These are phyloP conservation scores for Primulina eburnea DNA, from an alignment of 257 asterid genomes.

Conservation along the genomic window DNA sequence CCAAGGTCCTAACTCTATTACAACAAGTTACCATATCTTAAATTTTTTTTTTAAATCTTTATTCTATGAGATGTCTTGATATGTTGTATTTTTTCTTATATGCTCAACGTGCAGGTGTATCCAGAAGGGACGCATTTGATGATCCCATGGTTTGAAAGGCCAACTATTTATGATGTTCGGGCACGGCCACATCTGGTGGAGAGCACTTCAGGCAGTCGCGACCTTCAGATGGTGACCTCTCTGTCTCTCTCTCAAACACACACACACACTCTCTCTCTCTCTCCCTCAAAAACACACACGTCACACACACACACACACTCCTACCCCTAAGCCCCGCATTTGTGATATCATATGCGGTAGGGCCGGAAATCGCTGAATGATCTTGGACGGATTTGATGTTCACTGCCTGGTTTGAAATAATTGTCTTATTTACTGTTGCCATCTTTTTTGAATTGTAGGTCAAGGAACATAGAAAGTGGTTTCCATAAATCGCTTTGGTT, in stretches of 20 bases:
- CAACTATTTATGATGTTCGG: slow-evolving; percentile 82
- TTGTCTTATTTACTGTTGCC: not conserved
- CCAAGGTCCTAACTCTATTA: not conserved
- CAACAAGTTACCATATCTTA: not conserved
- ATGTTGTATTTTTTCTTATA: not conserved
- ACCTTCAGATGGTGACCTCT: slow-evolving; percentile 79
- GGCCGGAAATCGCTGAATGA: not conserved
- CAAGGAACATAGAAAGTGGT: not conserved
- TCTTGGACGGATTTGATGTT: not conserved
- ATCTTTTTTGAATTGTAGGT: too few species aligned
- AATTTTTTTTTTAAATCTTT: not conserved
- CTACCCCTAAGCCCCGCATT: not conserved
- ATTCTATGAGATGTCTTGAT: not conserved
- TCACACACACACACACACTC: not conserved
- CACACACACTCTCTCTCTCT: not conserved
- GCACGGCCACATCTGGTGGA: slow-evolving; percentile 94
- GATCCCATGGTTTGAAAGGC: slow-evolving; percentile 96
- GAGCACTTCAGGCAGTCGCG: slow-evolving; percentile 95
- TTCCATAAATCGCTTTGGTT: not conserved
- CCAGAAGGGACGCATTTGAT: slow-evolving; percentile 94
- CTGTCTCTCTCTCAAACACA: not conserved
- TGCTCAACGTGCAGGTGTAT: slow-evolving; percentile 50
- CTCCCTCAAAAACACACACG: not conserved
- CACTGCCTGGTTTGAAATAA: not conserved
- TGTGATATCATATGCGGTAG: slow-evolving; percentile 4